Conservation (phyloP, 192 early-diverging fungal species). For the Umbelopsis ramanniana region DNA sequence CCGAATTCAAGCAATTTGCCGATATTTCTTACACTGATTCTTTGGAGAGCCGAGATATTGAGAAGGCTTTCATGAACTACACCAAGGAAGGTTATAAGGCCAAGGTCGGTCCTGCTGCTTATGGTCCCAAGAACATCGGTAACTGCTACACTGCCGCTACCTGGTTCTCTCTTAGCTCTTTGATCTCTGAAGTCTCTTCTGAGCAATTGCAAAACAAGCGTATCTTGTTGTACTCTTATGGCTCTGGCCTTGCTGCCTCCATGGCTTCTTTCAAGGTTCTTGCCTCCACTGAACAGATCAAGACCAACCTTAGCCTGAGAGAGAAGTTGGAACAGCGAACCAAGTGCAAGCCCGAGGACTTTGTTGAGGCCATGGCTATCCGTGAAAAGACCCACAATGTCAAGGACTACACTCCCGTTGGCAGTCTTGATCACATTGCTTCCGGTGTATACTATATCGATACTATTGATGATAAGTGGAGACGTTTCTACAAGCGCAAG, state of each 20-base stretch:
- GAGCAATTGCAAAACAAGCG: slow-evolving; percentile 83
- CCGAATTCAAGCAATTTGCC: slow-evolving; percentile 55
- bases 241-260: slow-evolving; percentile 93
- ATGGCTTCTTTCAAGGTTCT: slow-evolving; percentile 91
- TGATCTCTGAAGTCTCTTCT: slow-evolving; percentile 74
- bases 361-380: slow-evolving; percentile 80
- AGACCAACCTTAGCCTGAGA: slow-evolving; percentile 64
- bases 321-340: slow-evolving; percentile 76
- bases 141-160: slow-evolving; percentile 85
- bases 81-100: slow-evolving; percentile 74
- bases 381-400: slow-evolving; percentile 87
- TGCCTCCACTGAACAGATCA: slow-evolving; percentile 65
- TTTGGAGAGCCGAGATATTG: slow-evolving; percentile 85
- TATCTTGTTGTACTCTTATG: slow-evolving; percentile 92
- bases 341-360: slow-evolving; percentile 74
- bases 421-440: slow-evolving; percentile 61
- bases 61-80: slow-evolving; percentile 87
- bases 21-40: slow-evolving; percentile 70
- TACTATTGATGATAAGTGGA: slow-evolving; percentile 90
- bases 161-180: slow-evolving; percentile 71
- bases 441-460: slow-evolving; percentile 90
- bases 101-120: slow-evolving; percentile 80
- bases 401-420: slow-evolving; percentile 79
- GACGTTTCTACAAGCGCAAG: slow-evolving; percentile 81
- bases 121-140: slow-evolving; percentile 88